Evolutionary conservation across 2,329 filamentous ascomycete genomes (phyloP), one percentile per base, ranked within the genome.

Genomic region (Botrytis elliptica): DNA sequence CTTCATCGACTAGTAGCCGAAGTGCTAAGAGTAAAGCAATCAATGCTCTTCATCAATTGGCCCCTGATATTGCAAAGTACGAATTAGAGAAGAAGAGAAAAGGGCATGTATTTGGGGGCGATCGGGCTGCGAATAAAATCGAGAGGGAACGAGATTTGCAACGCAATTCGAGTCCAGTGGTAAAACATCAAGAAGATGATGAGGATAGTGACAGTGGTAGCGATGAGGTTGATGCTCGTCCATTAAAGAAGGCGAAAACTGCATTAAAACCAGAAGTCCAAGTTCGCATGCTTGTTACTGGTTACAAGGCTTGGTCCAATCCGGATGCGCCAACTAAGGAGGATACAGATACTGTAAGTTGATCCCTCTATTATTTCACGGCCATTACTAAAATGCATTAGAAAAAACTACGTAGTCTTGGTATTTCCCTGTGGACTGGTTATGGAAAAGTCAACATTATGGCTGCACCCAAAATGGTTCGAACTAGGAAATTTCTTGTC

Each of bases 401-500:
- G 93, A 91, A 88, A 84, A 92, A 92, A 83, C 86, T 99, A 72
- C 92, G 95, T 75, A 89, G 92, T 64, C 84, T 98, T 52, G 96
- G 96, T 12, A 93, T 99, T 73, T 87, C 90, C 77, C 89, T 97
- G 36, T 92, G 93, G 7, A 87, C 91, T 78, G 93, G 97, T 79
- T 90, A 90, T 40, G 88, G 89, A 66, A 87, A 89, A 63, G 96
- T 93, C 81, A 93, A 95, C 78, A 93, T 97, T 81, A 88, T 99
- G 18, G 94, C 94, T 49, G 95, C 95, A 5, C 96, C 95, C 0
- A 88, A 90, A 60, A 90, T 98, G 75, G 89, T 98, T 49, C 92
- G 96, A 55, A 99, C 96, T 0, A 90, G 93, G 81, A 99, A 99
- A 81, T 99, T 99, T 81, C 90, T 98, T 68, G 92, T 91, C 75